Evolutionary conservation across 2,329 filamentous ascomycete species (phyloP).

Genomic region (Aspergillus sp.): DNA sequence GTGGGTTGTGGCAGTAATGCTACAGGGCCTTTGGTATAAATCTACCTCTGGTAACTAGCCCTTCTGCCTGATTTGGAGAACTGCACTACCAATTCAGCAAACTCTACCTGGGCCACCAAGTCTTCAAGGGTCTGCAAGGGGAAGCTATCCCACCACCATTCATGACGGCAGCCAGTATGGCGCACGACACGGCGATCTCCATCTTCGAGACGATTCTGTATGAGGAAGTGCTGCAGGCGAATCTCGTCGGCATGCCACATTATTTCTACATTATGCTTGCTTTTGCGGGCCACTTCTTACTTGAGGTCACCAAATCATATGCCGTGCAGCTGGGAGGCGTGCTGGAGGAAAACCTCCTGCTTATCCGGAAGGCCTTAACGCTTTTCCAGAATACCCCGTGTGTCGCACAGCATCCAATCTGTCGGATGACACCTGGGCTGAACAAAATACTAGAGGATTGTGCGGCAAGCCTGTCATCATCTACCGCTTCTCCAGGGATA

Average conservation of each 20-base stretch:
- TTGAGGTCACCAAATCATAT: conserved; percentile 33
- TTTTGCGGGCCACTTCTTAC: conserved; percentile 34
- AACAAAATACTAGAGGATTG: conserved; percentile 15
- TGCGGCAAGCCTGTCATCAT: conserved; percentile 3
- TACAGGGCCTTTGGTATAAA: too few species aligned
- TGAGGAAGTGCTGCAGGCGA: conserved; percentile 28
- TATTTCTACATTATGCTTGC: conserved; percentile 39
- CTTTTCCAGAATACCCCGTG: conserved; percentile 13
- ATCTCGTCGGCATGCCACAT: conserved; percentile 33
- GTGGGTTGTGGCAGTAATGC: too few species aligned
- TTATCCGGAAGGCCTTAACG: conserved; percentile 10
- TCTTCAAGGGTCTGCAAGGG: conserved; percentile 36
- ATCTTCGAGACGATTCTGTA: conserved; percentile 34
- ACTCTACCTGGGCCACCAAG: conserved; percentile 41
- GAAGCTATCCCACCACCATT: conserved; percentile 29
- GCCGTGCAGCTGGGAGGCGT: conserved; percentile 27
- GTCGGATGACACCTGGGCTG: conserved; percentile 16
- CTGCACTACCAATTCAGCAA: conserved; percentile 44
- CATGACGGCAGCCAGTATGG: conserved; percentile 17
- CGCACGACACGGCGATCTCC: conserved; percentile 27
- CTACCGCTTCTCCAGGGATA: not conserved
- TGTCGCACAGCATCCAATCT: conserved; percentile 16
- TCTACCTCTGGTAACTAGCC: too few species aligned
- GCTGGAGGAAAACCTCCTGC: conserved; percentile 13
- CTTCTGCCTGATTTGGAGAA: conserved; percentile 1